Conservation (phyloP, 2,329 filamentous ascomycete species). For the Colletotrichum trifolii region DNA sequence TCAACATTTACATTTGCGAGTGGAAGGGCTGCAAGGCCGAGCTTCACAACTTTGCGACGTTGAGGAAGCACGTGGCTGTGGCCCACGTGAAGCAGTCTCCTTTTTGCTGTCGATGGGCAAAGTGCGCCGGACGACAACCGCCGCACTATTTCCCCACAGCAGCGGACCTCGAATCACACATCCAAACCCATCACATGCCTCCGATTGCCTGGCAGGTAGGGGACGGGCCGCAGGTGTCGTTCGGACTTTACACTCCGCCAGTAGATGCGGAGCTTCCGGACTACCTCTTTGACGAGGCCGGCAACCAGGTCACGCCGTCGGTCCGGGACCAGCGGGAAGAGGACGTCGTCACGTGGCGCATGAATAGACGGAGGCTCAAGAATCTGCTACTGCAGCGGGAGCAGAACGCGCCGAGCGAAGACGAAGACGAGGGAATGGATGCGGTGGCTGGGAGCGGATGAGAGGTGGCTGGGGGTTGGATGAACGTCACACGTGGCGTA, state of each 20-base stretch:
- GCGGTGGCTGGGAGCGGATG: conserved; percentile 21
- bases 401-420: conserved; percentile 57
- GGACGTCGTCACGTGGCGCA: conserved; percentile 56
- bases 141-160: conserved; percentile 29
- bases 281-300: conserved; percentile 64
- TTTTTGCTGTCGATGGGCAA: conserved; percentile 52
- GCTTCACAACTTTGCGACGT: conserved; percentile 70
- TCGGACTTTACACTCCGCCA: conserved; percentile 35
- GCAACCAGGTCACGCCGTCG: conserved; percentile 69
- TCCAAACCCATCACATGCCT: conserved; percentile 64
- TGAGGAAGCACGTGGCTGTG: conserved; percentile 63
- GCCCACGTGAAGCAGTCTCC: conserved; percentile 54
- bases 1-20: conserved; percentile 67
- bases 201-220: conserved; percentile 68
- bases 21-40: conserved; percentile 70
- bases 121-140: conserved; percentile 46
- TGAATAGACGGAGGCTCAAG: conserved; percentile 57
- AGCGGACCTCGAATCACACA: conserved; percentile 58
- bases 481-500: not conserved
- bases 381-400: conserved; percentile 56
- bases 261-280: conserved; percentile 49
- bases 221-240: conserved; percentile 58
- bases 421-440: conserved; percentile 47
- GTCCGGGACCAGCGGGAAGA: conserved; percentile 64
- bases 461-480: not conserved